These are phyloP conservation scores for Bacidia rubella DNA, from an alignment of 495 filamentous ascomycete species.

Conservation along the genomic window DNA sequence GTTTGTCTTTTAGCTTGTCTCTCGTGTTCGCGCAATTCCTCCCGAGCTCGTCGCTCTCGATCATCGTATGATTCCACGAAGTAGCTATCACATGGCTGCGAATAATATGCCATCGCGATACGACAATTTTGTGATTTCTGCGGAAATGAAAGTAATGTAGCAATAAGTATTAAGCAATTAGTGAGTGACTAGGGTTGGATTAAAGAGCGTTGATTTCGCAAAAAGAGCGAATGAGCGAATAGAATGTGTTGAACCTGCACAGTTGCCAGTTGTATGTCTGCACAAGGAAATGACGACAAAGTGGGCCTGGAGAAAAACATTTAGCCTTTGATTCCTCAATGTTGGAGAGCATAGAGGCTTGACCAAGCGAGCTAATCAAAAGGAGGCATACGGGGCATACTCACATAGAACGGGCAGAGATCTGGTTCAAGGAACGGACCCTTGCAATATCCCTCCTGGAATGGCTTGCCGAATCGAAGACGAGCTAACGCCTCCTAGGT, in stretches of 20 bases:
- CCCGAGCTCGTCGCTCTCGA: constrained; percentile 24
- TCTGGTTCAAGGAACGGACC: constrained; percentile 3
- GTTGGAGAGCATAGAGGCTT: too few species aligned
- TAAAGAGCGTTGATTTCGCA: constrained; percentile 29
- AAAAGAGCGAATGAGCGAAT: constrained; percentile 7
- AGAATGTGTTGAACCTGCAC: neutral
- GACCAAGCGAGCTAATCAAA: neutral
- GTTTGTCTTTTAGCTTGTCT: constrained; percentile 63
- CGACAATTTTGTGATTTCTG: neutral
- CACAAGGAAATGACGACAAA: neutral
- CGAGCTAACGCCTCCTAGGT: constrained; percentile 19
- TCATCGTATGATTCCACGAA: constrained; percentile 79
- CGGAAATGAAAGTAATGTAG: neutral
- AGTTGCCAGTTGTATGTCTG: too few species aligned
- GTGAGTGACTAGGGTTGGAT: constrained; percentile 43
- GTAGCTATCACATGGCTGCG: constrained; percentile 57
- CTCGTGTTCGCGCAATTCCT: constrained; percentile 28
- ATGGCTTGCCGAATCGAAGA: constrained; percentile 12
- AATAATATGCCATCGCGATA: constrained; percentile 62
- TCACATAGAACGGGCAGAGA: constrained; percentile 1
- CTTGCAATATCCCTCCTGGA: constrained; percentile 15
- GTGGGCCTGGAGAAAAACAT: neutral
- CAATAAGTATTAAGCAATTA: constrained; percentile 9
- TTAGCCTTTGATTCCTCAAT: constrained; percentile 6
- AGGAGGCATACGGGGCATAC: neutral